Evolutionary conservation across 1,139 yeast genomes (phyloP), one percentile per base, ranked within the genome.

Genomic region (Lodderomyces metapsilosis): DNA sequence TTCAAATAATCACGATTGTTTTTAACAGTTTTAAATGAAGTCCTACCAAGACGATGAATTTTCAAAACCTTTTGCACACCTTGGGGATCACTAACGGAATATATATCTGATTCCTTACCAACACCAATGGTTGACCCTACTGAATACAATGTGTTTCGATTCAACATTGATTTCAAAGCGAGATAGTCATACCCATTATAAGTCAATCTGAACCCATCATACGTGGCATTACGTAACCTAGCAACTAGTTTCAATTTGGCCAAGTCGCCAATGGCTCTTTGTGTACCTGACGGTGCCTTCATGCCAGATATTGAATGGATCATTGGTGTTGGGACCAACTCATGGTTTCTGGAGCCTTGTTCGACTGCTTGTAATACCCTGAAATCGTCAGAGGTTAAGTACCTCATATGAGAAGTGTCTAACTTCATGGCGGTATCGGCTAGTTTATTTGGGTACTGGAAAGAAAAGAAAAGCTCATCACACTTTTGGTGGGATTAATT

Each of bases 91-190:
- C 86, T 82, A 1, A 87, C 91, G n/a, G 92, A 77, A 60, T 84
- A 89, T 54, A 92, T 91, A 65, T 92, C 98, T 3, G 97, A 88
- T 61, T 92, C 98, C 60, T 92, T 92, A 56, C 98, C 98, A 39
- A 94, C 96, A 43, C 98, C 98, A 53, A 92, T 89, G 18, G 86
- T 88, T 35, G 84, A 76, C 13, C 96, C 98, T 10, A 92, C 79
- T 2, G 94, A 84, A 53, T 83, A 82, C 8, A 92, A 61, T 0
- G 88, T 74, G 38, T 83, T 80, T 51, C 91, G 74, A 55, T 84
- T 86, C 52, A 81, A 65, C 80, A 92, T 79, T 4, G 95, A 76
- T 59, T 84, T 88, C 50, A 92, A 71, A 0, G 98, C 98, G 50
- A 94, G 72, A 57, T 87, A 92, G 62, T 92, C 99, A 60, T 82